Evolutionary conservation across 2,329 filamentous ascomycete species (phyloP), one percentile per base, ranked within the genome.

Genomic region (Thelonectria discophora): DNA sequence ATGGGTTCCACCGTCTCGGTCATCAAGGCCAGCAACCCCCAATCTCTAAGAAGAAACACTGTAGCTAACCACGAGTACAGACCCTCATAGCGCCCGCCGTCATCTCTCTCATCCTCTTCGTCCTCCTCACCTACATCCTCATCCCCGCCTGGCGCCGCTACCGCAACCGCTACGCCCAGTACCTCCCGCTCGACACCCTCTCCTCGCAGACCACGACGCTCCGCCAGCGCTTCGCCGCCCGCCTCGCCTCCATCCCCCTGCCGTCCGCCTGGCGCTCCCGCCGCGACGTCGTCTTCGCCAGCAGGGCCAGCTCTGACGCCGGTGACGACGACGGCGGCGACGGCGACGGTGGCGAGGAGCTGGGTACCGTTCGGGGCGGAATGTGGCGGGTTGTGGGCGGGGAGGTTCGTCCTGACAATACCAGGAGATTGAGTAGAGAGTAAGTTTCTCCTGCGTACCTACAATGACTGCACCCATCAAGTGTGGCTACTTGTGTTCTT

Each of bases 381-480:
- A 78, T 77, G 50, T 72, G 79, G 72, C 75, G 79, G 62, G 78
- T 77, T 50, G 73, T 82, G 24, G 79, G 78, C 63, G 67, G 71
- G 18, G 72, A 74, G 47, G 67, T 69, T 15, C 70, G 76, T 48
- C 76, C 77, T 47, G 84, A 87, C 63, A 82, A 81, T 49, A 79
- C 82, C 45, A 81, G 86, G 68, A 83, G 93, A 64, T 72, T 97
- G 63, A 94, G 92, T 75, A 83, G 92, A 77, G 93, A 97, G 80
- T 87, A 76, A 74, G 84, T 80, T 80, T 18, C 3, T 30, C 3
- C 4, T 24, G 5, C 51, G 15, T 10, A 11, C 39, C 2, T 37
- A 3, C 8, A 17, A 9, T 15, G 18, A 11, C n/a, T 15, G 21
- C 13, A 32, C 27, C 39, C 27, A 18, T 39, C 17, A 21, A 48